Evolutionary conservation across 2,329 filamentous ascomycete genomes (phyloP), one percentile per base, ranked within the genome.

Genomic region (Monascus ruber): DNA sequence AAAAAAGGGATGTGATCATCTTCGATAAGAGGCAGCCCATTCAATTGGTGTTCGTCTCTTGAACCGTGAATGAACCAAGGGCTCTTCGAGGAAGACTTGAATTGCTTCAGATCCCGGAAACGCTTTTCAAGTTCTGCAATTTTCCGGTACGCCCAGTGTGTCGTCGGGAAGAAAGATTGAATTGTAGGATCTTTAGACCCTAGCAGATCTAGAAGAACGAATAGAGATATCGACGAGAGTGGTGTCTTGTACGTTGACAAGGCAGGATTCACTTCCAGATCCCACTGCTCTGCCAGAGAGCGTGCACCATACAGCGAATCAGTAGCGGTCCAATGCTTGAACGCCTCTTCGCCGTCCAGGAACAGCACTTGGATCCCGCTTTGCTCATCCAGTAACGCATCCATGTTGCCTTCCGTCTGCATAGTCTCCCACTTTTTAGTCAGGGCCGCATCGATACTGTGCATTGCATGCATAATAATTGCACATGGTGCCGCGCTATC

Each of bases 1-100:
- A 96, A 78, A 53, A 98, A 98, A 1, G 91, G 91, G 4, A 95
- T 61, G 58, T 98, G 91, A 54, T 98, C 91, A 56, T 98, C 91
- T 46, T 79, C 72, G 6, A 94, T 76, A 9, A 68, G 62, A n/a
- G 63, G 59, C 31, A 62, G 55, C 33, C 62, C 33, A 45, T 47
- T 62, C 52, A 84, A 73, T 27, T 65, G 55, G 35, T 58, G 54
- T 28, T 65, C 59, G 36, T 68, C 58, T 59, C 80, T 85, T 17
- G 70, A 65, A 1, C 65, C 56, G 33, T 93, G 81, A 5, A 72
- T 65, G 4, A 95, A 66, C 56, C 94, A 94, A 0, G 62, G 57
- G 33, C 24, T 31, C 50, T 40, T 49, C 43, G 55, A 42, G 32
- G 72, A 70, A 5, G 81, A 79, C 55, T 84, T 79, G 44, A 89